phyloP scores from a whole-genome alignment of 1,284 basidiomycete species.

The Uromyces viciae-fabae region DNA sequence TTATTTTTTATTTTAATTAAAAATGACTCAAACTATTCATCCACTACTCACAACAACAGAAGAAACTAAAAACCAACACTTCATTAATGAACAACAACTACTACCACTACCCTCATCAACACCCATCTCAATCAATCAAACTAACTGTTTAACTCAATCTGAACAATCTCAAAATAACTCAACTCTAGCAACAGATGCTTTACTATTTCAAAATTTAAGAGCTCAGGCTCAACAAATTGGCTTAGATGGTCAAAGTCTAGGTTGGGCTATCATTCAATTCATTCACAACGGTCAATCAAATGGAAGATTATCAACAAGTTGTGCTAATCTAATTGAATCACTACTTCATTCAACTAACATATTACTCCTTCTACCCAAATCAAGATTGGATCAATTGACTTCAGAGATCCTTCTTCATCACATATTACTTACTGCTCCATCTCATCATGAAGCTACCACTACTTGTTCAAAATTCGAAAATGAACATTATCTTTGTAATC shows the following conservation, averaged over 20 bases:
- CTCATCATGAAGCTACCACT: background rate
- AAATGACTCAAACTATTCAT: background rate
- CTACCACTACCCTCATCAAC: background rate
- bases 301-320: background rate
- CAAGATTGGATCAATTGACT: background rate
- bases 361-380: conserved; percentile 24
- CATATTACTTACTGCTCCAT: background rate
- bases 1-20: background rate
- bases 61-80: background rate
- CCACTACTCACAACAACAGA: background rate
- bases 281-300: background rate
- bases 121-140: background rate
- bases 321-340: background rate
- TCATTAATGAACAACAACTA: background rate
- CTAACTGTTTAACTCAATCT: background rate
- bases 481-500: background rate
- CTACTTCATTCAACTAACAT: background rate
- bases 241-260: conserved; percentile 14
- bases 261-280: conserved; percentile 29
- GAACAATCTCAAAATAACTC: background rate
- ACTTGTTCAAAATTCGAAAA: background rate
- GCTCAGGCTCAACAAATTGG: conserved; percentile 29
- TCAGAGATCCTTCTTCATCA: conserved; percentile 17
- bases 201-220: conserved; percentile 35
- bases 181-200: conserved; percentile 24